Base-by-base conservation (phyloP, 352 stramenopile species). In the Globisporangium lucens region DNA sequence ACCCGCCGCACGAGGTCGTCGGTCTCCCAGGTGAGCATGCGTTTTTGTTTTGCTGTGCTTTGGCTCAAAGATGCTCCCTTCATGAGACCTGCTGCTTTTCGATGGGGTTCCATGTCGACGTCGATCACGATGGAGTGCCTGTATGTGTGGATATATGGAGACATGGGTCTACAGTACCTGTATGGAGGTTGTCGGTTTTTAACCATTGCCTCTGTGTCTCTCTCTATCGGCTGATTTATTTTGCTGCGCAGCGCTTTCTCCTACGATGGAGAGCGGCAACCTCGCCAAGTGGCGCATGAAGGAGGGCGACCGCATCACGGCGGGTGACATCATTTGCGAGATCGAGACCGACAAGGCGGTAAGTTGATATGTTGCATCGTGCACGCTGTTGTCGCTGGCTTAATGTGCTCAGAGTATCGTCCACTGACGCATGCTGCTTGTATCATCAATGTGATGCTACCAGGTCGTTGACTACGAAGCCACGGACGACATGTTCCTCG, bases 261-360 rank as follows among this genome's bases (percentile, higher is more conserved):
- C 97, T 12, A 99, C 97, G 27, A 99, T 99, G 97, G 92, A 98
- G 78, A 91, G 87, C 24, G 97, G 97, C 58, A 98, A 92, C 69
- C 92, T 99, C 60, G 88, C 96, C 51, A 95, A 95, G 77, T 99
- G 97, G 97, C 94, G 93, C 72, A 65, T 87, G 63, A 95, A 97
- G 76, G 93, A 98, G 67, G 97, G 97, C 35, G 90, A 98, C 46
- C 79, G 78, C 33, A 98, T 99, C 76, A 77, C 69, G 27, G 90
- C 97, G 0, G 97, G 97, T 30, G 94, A 98, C 75, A 93, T 98
- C 38, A 90, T 99, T 64, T 98, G 94, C 76, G 87, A 98, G 69
- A 97, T 99, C 65, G 97, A 99, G 80, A 99, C 98, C 2, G 98
- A 99, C 85, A 99, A 99, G 86, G 97, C 98, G 13, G 97, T 81